Conservation (phyloP, 169 alveolate species). For the Perkinsus chesapeaki region DNA sequence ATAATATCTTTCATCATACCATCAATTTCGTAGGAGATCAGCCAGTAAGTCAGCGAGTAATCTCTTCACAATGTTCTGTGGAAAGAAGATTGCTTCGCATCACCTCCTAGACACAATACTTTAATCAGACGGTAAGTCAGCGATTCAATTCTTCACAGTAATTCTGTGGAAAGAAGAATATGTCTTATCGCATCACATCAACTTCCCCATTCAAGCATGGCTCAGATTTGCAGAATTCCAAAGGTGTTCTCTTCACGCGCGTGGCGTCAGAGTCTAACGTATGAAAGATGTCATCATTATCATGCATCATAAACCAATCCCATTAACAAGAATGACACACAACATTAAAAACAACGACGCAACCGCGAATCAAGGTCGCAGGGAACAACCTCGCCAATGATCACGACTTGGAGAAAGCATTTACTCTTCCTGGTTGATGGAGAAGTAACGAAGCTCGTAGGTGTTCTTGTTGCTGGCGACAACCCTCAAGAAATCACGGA, state of each 20-base stretch:
- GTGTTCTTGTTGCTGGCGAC: conserved; percentile 80
- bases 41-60: neutral
- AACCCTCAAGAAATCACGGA: conserved; percentile 88
- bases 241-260: neutral
- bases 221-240: conserved; percentile 2
- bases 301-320: neutral
- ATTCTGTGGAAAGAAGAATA: neutral
- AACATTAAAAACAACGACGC: neutral
- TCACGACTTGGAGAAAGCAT: neutral
- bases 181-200: neutral
- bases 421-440: conserved; percentile 4
- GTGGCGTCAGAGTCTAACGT: conserved; percentile 2
- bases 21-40: neutral
- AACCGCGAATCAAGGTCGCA: neutral
- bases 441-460: conserved; percentile 83
- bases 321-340: neutral
- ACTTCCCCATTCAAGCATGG: neutral
- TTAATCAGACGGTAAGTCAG: neutral
- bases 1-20: neutral
- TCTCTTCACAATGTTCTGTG: neutral
- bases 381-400: neutral
- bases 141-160: neutral
- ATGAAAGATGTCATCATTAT: neutral
- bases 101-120: neutral
- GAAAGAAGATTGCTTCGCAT: neutral